Conservation (phyloP, 1,139 yeast species). For the Geotrichum cucujoidarum region DNA sequence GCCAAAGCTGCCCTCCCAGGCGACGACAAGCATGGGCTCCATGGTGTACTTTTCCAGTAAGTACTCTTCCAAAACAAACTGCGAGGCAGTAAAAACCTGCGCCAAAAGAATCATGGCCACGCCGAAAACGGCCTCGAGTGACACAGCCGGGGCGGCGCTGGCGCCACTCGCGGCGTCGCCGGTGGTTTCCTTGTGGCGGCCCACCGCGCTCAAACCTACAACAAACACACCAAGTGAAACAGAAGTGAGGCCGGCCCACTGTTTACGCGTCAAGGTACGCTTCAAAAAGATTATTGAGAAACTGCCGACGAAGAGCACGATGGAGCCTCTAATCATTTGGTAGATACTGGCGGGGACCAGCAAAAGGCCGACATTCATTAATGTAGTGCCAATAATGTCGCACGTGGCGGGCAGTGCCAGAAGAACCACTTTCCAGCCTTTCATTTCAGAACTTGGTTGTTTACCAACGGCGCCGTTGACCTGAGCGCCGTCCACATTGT, state of each 20-base stretch:
- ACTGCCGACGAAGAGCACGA: constrained; percentile 71
- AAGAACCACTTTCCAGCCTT: constrained; percentile 23
- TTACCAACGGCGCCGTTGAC: background rate
- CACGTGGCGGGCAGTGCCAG: constrained; percentile 63
- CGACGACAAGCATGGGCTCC: constrained; percentile 63
- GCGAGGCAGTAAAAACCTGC: constrained; percentile 64
- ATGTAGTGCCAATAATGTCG: constrained; percentile 68
- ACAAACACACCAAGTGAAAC: constrained; percentile 66
- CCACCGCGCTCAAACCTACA: constrained; percentile 65
- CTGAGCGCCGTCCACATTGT: background rate
- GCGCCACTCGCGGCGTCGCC: constrained; percentile 55
- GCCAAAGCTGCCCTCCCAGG: constrained; percentile 72
- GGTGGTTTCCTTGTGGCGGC: constrained; percentile 20
- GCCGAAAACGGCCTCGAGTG: constrained; percentile 44
- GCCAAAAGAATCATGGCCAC: constrained; percentile 56
- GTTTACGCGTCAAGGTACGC: constrained; percentile 52
- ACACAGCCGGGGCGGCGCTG: constrained; percentile 17
- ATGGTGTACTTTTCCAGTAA: constrained; percentile 51
- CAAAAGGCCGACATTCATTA: constrained; percentile 69
- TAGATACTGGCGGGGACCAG: constrained; percentile 75
- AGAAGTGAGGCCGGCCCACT: constrained; percentile 60
- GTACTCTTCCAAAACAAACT: constrained; percentile 74
- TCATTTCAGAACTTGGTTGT: background rate
- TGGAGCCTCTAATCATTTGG: constrained; percentile 82
- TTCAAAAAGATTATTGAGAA: constrained; percentile 62